Percentiles rank a stretch among this genome's conserved stretches.
phyloP scores from a whole-genome alignment of 1,284 basidiomycete species.

The Cryptococcus depauperatus region DNA sequence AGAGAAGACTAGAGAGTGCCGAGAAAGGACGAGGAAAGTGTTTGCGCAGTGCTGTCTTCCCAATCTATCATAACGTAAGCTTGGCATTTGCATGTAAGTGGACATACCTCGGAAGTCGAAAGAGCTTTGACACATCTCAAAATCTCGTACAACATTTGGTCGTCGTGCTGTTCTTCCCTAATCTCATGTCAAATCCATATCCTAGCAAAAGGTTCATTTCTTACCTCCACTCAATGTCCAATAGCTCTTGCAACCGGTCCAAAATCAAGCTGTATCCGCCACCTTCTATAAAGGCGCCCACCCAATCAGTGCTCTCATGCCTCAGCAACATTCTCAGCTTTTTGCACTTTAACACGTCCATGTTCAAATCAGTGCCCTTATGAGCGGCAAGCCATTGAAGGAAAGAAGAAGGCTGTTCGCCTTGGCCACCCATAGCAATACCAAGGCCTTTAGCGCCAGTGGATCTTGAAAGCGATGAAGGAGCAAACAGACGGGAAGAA shows the following conservation, averaged over 20 bases:
- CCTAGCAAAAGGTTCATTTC: too few relatives aligned
- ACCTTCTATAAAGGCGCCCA: slow-evolving; percentile 72
- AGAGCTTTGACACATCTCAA: slow-evolving; percentile 90
- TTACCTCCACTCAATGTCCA: slow-evolving; percentile 93
- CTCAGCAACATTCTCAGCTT: slow-evolving; percentile 57
- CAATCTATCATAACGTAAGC: slow-evolving; percentile 23
- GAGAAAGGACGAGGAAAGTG: slow-evolving; percentile 77
- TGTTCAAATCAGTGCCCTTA: slow-evolving; percentile 36
- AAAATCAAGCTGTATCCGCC: slow-evolving; percentile 82
- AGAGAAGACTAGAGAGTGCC: slow-evolving; percentile 73
- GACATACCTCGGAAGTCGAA: slow-evolving; percentile 67
- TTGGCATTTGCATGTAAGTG: background rate
- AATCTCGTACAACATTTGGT: slow-evolving; percentile 84
- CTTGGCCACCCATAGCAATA: slow-evolving; percentile 22
- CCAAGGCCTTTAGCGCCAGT: slow-evolving; percentile 20
- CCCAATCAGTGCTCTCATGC: slow-evolving; percentile 82
- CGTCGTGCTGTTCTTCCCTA: slow-evolving; percentile 96
- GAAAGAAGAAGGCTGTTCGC: slow-evolving; percentile 32
- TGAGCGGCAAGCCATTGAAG: slow-evolving; percentile 28
- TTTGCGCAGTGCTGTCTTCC: slow-evolving; percentile 60
- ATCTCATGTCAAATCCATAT: background rate
- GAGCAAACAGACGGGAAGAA: slow-evolving; percentile 13
- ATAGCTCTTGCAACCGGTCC: slow-evolving; percentile 78
- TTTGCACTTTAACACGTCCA: slow-evolving; percentile 43
- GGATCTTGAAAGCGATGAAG: slow-evolving; percentile 16